phyloP scores from a whole-genome alignment of 306 rosid genomes.

The Cicer bijugum region DNA sequence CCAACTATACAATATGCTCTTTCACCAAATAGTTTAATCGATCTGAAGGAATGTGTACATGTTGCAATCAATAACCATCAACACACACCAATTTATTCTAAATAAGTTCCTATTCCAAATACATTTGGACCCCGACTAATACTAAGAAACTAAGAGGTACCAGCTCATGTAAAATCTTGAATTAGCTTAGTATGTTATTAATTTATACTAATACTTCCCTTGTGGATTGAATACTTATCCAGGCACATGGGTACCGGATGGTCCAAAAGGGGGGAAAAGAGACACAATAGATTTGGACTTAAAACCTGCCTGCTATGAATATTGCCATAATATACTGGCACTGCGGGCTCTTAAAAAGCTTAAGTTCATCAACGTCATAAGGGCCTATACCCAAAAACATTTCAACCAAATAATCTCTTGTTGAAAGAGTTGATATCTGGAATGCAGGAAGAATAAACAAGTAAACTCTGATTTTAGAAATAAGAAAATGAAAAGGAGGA shows the following conservation, averaged over 20 bases:
- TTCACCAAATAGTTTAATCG: conserved; percentile 24
- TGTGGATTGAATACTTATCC: not conserved
- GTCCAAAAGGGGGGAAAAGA: not conserved
- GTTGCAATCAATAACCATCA: conserved; percentile 22
- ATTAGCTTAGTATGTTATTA: not conserved
- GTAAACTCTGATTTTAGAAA: not conserved
- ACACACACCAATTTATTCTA: conserved; percentile 16
- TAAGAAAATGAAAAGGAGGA: conserved; percentile 1
- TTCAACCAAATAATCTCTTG: not conserved
- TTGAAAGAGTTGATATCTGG: conserved; percentile 15
- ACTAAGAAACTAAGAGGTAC: conserved; percentile 1
- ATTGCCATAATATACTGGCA: not conserved
- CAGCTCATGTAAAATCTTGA: conserved; percentile 2
- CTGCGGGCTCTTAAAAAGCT: not conserved
- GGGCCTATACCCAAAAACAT: not conserved
- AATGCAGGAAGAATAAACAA: conserved; percentile 17
- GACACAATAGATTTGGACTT: not conserved
- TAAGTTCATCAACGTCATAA: not conserved
- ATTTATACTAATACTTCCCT: conserved; percentile 3
- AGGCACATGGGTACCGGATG: not conserved
- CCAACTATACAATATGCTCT: conserved; percentile 5
- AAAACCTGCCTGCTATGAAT: conserved; percentile 7
- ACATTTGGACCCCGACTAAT: not conserved
- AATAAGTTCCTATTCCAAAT: not conserved
- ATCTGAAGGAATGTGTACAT: conserved; percentile 19